A percentile compares a stretch with the other conserved stretches of the same genome.
Evolutionary conservation across 2,329 filamentous ascomycete species (phyloP).

Genomic region (Ophiognomonia clavigignenti-juglandacearum): DNA sequence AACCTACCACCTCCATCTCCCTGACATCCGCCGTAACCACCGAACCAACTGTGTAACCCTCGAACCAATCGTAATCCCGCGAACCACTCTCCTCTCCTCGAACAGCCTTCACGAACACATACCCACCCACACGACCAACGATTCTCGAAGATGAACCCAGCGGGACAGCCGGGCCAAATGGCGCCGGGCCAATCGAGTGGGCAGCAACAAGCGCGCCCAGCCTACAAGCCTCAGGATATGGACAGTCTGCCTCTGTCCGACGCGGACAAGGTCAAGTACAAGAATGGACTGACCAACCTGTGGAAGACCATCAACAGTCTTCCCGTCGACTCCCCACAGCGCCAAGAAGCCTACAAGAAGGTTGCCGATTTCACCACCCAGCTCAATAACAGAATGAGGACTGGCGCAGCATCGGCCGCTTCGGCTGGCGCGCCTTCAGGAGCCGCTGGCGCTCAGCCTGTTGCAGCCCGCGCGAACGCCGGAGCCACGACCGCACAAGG

Average conservation of each 20-base stretch:
- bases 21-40: too few species aligned
- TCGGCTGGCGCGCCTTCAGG: conserved; percentile 1
- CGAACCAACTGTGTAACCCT: too few species aligned
- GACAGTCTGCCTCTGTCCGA: conserved; percentile 44
- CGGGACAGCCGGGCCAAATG: conserved; percentile 18
- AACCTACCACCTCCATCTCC: too few species aligned
- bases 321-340: conserved; percentile 41
- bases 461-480: conserved; percentile 6
- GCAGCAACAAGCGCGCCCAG: too few species aligned
- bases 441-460: conserved; percentile 13
- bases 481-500: conserved; percentile 18
- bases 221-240: conserved; percentile 32
- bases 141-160: conserved; percentile 11
- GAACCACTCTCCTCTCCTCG: too few species aligned
- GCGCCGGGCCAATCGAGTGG: conserved; percentile 2
- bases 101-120: too few species aligned
- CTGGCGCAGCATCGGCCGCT: neutral
- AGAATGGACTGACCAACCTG: conserved; percentile 47
- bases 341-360: conserved; percentile 50
- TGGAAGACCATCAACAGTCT: conserved; percentile 49
- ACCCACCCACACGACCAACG: too few species aligned
- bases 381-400: conserved; percentile 47
- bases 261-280: conserved; percentile 55
- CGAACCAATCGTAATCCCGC: too few species aligned
- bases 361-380: conserved; percentile 57